Conservation (phyloP, 257 asterid genomes). For the Leonotis leonurus region DNA sequence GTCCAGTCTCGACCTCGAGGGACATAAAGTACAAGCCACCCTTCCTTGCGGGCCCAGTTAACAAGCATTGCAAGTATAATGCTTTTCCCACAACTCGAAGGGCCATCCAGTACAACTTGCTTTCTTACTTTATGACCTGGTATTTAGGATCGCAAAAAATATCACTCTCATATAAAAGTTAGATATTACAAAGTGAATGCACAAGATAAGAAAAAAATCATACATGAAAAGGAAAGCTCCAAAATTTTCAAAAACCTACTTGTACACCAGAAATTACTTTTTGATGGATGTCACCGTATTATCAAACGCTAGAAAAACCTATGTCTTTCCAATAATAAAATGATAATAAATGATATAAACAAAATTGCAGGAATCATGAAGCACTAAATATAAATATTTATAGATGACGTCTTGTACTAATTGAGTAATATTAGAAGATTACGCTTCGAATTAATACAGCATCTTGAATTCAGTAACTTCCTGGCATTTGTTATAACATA, state of each 20-base stretch:
- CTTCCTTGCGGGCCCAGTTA: constrained; percentile 94
- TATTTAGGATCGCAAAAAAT: too few relatives aligned
- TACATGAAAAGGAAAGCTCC: not conserved
- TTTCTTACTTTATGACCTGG: constrained; percentile 40
- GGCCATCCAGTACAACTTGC: constrained; percentile 84
- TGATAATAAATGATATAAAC: not conserved
- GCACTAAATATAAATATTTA: too few relatives aligned
- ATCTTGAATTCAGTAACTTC: constrained; percentile 4
- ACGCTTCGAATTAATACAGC: not conserved
- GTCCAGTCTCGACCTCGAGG: constrained; percentile 91
- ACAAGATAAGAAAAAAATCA: not conserved
- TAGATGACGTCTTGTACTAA: not conserved
- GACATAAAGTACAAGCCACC: constrained; percentile 92
- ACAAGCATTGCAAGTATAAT: constrained; percentile 93
- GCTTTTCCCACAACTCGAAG: constrained; percentile 85
- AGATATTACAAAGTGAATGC: not conserved
- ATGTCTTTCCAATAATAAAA: not conserved
- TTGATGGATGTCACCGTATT: not conserved
- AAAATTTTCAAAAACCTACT: not conserved
- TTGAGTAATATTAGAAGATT: not conserved
- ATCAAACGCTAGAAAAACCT: not conserved
- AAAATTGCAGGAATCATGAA: not conserved
- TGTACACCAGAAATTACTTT: not conserved
- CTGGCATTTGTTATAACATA: not conserved
- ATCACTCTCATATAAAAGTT: too few relatives aligned